Conservation (phyloP, 176 grass and related monocot species). For the Echinochloa phyllopogon region DNA sequence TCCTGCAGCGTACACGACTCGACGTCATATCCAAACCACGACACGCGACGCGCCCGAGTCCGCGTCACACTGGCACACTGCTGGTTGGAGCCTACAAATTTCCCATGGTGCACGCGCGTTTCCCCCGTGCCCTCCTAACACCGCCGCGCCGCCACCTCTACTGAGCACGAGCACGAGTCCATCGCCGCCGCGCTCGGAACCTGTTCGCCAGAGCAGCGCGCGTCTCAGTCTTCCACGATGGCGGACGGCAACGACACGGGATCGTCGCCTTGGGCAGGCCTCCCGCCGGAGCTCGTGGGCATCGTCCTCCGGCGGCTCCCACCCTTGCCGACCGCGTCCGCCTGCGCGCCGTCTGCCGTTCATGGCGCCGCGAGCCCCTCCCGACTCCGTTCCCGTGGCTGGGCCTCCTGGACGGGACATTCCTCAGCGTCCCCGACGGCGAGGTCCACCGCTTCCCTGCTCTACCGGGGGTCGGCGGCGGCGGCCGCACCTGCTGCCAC, state of each 20-base stretch:
- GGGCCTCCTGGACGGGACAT: not conserved
- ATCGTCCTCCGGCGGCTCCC: slow-evolving; percentile 22
- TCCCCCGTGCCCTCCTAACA: no score
- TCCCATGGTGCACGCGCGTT: no score
- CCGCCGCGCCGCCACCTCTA: no score
- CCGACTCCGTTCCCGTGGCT: slow-evolving; percentile 27
- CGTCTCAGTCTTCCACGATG: not conserved
- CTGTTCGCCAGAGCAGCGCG: not conserved
- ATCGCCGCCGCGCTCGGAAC: not conserved
- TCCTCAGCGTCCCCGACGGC: slow-evolving; percentile 14
- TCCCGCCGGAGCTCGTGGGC: slow-evolving; percentile 7
- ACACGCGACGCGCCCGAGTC: no score
- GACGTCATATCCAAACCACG: no score
- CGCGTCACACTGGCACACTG: no score
- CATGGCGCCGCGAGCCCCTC: not conserved
- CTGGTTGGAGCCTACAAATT: no score
- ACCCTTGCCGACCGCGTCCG: slow-evolving; percentile 17
- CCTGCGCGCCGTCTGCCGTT: slow-evolving; percentile 13
- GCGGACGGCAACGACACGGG: not conserved
- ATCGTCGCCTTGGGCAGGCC: not conserved
- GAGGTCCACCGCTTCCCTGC: not conserved
- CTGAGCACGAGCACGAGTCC: no score
- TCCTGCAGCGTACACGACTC: no score
- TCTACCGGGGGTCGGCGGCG: not conserved
- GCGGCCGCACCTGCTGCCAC: not conserved